Conservation (phyloP, 139 green algal genomes). For the Auxenochlorella protothecoides region DNA sequence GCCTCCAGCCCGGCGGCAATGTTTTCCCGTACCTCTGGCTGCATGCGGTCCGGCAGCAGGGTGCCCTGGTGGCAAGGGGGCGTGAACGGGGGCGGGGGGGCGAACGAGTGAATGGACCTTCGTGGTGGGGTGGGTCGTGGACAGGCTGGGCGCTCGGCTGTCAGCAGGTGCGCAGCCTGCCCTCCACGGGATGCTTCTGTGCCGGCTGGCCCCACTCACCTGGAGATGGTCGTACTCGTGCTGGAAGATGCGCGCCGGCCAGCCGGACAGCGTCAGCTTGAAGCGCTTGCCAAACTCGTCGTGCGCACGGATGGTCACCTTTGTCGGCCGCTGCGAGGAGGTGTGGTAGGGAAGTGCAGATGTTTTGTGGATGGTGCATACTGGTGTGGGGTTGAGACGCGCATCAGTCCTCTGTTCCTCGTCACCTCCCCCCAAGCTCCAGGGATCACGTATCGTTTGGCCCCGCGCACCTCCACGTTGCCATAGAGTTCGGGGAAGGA, state of each 20-base stretch:
- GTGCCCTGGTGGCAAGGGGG: constrained; percentile 54
- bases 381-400: background rate
- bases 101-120: background rate
- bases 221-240: constrained; percentile 98
- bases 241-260: constrained; percentile 89
- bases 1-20: too few relatives aligned
- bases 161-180: background rate
- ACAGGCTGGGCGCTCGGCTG: background rate
- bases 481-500: constrained; percentile 72
- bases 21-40: constrained; percentile 5
- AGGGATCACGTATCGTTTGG: background rate
- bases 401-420: background rate
- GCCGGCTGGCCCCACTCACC: constrained; percentile 18
- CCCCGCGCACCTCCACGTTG: constrained; percentile 54
- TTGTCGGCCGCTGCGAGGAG: constrained; percentile 37
- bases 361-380: background rate
- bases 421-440: background rate
- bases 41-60: constrained; percentile 80
- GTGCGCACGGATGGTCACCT: constrained; percentile 76
- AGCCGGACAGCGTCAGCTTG: constrained; percentile 36
- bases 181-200: background rate
- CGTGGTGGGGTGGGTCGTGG: background rate
- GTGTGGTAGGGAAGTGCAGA: background rate
- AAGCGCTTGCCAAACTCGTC: constrained; percentile 69
- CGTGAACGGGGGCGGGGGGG: background rate